Percentiles rank a stretch among this genome's conserved stretches.
These are phyloP conservation scores for Hypomyces perniciosus DNA, from an alignment of 2,329 filamentous ascomycete genomes.

Conservation along the genomic window DNA sequence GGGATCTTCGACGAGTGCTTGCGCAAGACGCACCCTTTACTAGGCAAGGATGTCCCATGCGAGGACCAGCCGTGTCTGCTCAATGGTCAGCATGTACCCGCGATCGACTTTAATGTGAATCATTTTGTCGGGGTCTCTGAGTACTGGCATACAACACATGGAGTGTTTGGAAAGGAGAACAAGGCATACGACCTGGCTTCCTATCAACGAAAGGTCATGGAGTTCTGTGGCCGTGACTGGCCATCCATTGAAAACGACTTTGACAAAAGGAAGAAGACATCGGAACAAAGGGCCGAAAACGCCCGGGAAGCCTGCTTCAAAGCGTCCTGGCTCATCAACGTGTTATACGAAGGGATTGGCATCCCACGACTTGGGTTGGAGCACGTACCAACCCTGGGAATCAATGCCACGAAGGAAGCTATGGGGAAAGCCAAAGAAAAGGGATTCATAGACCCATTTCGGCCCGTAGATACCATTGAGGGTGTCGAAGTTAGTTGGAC, in stretches of 20 bases:
- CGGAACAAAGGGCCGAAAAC: constrained; percentile 69
- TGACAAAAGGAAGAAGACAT: constrained; percentile 60
- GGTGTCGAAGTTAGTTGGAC: constrained; percentile 96
- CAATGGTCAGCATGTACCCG: constrained; percentile 85
- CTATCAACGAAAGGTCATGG: constrained; percentile 77
- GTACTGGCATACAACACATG: constrained; percentile 98
- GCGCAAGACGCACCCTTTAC: constrained; percentile 70
- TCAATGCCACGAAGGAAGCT: constrained; percentile 68
- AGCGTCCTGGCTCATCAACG: constrained; percentile 94
- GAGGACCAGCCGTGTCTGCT: constrained; percentile 78
- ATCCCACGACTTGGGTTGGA: constrained; percentile 82
- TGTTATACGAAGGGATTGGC: constrained; percentile 92
- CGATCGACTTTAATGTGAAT: constrained; percentile 95
- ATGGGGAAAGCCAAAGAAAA: constrained; percentile 64
- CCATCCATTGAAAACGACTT: constrained; percentile 63
- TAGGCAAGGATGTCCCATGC: constrained; percentile 86
- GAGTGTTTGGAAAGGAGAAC: constrained; percentile 74
- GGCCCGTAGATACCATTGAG: constrained; percentile 87
- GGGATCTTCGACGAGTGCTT: constrained; percentile 84
- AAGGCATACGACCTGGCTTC: constrained; percentile 85
- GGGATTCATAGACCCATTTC: constrained; percentile 78
- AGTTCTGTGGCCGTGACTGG: constrained; percentile 86
- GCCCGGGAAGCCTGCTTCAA: constrained; percentile 94
- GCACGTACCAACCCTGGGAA: constrained; percentile 41
- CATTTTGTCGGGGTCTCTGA: constrained; percentile 97